These are phyloP conservation scores for Euphorbia pulcherrima DNA, from an alignment of 345 rosid genomes.

Conservation along the genomic window DNA sequence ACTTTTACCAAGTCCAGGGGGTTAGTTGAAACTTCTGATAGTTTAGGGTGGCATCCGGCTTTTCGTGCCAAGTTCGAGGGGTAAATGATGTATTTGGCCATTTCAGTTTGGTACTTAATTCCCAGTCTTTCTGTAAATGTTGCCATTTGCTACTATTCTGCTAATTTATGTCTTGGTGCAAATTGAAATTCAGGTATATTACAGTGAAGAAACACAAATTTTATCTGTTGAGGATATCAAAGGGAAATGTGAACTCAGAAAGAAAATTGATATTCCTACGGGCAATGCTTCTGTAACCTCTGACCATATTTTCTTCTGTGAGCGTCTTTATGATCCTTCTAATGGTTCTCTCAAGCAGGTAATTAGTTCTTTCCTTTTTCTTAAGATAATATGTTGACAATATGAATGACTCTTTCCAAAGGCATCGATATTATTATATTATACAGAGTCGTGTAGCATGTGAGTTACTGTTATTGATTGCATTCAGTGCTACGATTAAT, in stretches of 20 bases:
- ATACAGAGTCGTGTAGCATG: not conserved
- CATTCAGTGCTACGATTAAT: conserved; percentile 12
- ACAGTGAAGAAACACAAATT: conserved; percentile 47
- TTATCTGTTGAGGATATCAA: conserved; percentile 40
- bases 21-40: no score
- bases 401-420: not conserved
- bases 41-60: no score
- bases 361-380: not conserved
- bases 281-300: conserved; percentile 39
- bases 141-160: not conserved
- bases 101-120: not conserved
- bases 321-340: conserved; percentile 59
- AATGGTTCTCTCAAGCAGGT: conserved; percentile 78
- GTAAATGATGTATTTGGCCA: no score
- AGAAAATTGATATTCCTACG: conserved; percentile 56
- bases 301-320: conserved; percentile 82
- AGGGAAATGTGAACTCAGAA: conserved; percentile 88
- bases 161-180: not conserved
- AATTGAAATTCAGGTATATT: conserved; percentile 54
- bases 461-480: not conserved
- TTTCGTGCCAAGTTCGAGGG: no score
- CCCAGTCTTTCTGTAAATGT: not conserved
- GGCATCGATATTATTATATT: not conserved
- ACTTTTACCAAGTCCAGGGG: no score
- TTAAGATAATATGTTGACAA: not conserved